These are phyloP conservation scores for Pleurotus citrinopileatus DNA, from an alignment of 768 basidiomycete genomes.

Conservation along the genomic window DNA sequence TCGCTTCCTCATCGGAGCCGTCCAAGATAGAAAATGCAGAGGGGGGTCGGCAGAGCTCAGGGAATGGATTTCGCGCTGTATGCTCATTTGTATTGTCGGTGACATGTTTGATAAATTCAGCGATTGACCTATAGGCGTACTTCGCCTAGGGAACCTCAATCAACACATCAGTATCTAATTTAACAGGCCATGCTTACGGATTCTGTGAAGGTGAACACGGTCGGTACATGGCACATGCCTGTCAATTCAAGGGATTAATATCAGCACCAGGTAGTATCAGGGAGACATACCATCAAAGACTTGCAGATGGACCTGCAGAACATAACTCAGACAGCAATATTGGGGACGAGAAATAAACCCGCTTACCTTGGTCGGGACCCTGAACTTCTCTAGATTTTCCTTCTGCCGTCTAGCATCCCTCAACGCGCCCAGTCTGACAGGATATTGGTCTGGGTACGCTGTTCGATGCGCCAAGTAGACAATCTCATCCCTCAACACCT, in stretches of 20 bases:
- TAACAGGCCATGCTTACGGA: constrained; percentile 38
- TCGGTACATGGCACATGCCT: constrained; percentile 76
- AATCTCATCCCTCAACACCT: constrained; percentile 76
- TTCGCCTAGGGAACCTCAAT: constrained; percentile 38
- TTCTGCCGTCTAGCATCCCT: constrained; percentile 42
- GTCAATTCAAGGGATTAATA: not conserved
- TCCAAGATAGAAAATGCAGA: constrained; percentile 19
- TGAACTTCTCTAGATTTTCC: constrained; percentile 49
- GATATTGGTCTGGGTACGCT: constrained; percentile 66
- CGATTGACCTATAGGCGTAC: constrained; percentile 58
- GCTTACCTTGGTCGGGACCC: constrained; percentile 47
- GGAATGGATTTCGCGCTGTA: constrained; percentile 43
- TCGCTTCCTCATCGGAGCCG: constrained; percentile 14
- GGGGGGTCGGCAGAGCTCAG: constrained; percentile 33
- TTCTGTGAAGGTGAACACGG: constrained; percentile 65
- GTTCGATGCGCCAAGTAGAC: constrained; percentile 79
- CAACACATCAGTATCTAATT: no score
- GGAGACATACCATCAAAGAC: constrained; percentile 60
- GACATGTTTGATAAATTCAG: constrained; percentile 54
- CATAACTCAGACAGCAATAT: not conserved
- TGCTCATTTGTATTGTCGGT: constrained; percentile 34
- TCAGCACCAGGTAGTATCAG: not conserved
- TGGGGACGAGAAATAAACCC: not conserved
- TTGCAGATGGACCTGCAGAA: constrained; percentile 63
- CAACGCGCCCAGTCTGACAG: constrained; percentile 52